These are phyloP conservation scores for Talaromyces sp. DNA, from an alignment of 2,329 filamentous ascomycete genomes.

Conservation along the genomic window DNA sequence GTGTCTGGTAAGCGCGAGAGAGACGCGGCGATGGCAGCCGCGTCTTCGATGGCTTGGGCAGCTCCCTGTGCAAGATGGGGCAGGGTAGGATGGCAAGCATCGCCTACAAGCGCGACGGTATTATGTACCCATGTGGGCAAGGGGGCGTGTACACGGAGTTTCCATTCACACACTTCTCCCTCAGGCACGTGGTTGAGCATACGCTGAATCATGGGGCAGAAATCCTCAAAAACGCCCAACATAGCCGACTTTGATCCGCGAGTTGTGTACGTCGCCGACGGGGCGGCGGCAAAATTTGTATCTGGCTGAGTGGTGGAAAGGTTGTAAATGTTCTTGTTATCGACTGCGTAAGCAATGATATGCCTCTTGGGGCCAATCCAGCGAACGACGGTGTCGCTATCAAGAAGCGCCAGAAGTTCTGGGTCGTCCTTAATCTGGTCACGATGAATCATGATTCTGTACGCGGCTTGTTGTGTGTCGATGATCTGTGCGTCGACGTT, in stretches of 20 bases:
- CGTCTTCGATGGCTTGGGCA: conserved; percentile 66
- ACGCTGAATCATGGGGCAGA: conserved; percentile 58
- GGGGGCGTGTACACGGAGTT: conserved; percentile 59
- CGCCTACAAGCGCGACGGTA: conserved; percentile 26
- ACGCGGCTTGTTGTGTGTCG: conserved; percentile 53
- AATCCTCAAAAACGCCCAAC: conserved; percentile 57
- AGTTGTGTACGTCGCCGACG: conserved; percentile 61
- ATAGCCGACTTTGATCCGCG: conserved; percentile 59
- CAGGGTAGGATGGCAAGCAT: conserved; percentile 64
- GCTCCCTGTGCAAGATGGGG: conserved; percentile 65
- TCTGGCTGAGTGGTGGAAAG: conserved; percentile 61
- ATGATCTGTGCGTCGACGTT: conserved; percentile 40
- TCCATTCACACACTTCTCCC: conserved; percentile 66
- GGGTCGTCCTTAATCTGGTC: conserved; percentile 47
- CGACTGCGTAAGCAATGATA: conserved; percentile 64
- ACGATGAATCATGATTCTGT: conserved; percentile 52
- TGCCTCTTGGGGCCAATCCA: conserved; percentile 66
- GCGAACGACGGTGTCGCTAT: conserved; percentile 55
- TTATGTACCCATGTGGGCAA: conserved; percentile 60
- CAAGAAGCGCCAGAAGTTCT: conserved; percentile 54
- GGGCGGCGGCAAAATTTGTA: conserved; percentile 56
- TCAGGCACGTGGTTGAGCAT: conserved; percentile 61
- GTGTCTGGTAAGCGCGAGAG: conserved; percentile 49
- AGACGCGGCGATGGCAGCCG: conserved; percentile 45
- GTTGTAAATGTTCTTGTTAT: conserved; percentile 63